phyloP scores from a whole-genome alignment of 345 rosid species.

The Odontarrhena argentea region DNA sequence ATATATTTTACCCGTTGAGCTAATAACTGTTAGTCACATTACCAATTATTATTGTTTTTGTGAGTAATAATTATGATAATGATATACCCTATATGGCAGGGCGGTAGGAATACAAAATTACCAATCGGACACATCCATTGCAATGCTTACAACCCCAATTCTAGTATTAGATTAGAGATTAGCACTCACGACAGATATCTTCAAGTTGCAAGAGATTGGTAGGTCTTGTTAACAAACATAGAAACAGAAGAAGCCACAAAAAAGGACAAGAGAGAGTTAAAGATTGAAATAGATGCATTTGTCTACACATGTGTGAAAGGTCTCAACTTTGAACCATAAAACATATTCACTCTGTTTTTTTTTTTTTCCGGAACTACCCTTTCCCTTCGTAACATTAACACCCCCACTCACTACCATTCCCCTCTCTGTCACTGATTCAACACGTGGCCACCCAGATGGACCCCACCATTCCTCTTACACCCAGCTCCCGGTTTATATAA shows the following conservation, averaged over 20 bases:
- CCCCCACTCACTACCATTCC: constrained; percentile 32
- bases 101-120: no score
- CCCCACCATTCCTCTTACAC: constrained; percentile 20
- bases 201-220: constrained; percentile 16
- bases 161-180: background rate
- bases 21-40: no score
- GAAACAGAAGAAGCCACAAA: constrained; percentile 22
- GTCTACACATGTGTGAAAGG: constrained; percentile 34
- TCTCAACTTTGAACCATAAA: constrained; percentile 22
- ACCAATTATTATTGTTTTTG: no score
- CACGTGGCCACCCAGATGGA: constrained; percentile 38
- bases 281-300: constrained; percentile 32
- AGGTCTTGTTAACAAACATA: constrained; percentile 25
- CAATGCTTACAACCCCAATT: no score
- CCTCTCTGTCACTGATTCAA: constrained; percentile 28
- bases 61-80: no score
- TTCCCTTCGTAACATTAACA: background rate
- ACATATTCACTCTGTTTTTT: constrained; percentile 12
- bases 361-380: constrained; percentile 18
- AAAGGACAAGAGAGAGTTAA: constrained; percentile 17
- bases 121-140: no score
- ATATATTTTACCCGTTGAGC: no score
- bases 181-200: background rate
- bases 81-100: no score
- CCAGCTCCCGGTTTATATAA: constrained; percentile 41